Evolutionary conservation across 805 yeast genomes (phyloP), one percentile per base, ranked within the genome.

Genomic region (Kodamaea neixiangensis): DNA sequence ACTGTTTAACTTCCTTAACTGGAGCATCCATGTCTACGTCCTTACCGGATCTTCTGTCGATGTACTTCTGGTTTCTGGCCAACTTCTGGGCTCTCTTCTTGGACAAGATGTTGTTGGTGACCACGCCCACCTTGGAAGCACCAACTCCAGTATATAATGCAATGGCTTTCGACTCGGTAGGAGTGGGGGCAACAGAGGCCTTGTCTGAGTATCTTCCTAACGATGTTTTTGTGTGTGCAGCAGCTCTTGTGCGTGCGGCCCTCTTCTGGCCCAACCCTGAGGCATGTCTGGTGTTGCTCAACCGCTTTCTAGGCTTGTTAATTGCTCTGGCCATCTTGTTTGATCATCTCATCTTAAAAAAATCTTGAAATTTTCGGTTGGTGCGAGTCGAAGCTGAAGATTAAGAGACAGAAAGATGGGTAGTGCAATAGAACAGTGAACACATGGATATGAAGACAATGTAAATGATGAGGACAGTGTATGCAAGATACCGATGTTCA

Each of bases 71-170:
- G 64, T 90, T 90, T 77, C 97, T 81, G 62, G 82, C 87, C 57
- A 88, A 77, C 71, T 90, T 90, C 70, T 85, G 79, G 41, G 87
- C 81, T 69, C 87, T 83, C 72, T 90, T 90, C 61, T 83, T 87
- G 25, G 96, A 86, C 46, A 89, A 70, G 0, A 90, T 80, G 46
- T 71, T 76, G 44, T 82, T 86, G 31, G 88, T 85, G 46, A 78
- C 64, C 55, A 63, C 52, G 46, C 66, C 63, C 7, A 60, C 54
- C n/a, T 67, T 66, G n/a, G 46, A 49, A 9, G 68, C 60, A 2
- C 64, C 54, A 17, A 56, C 59, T 5, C 78, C 81, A 31, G 71
- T 64, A 61, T 75, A 75, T 54, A 77, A 65, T 7, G 81, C 81
- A 45, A 77, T 54, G 14, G 80, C 72, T 48, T 65, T 67, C 48